Evolutionary conservation across 2,329 filamentous ascomycete species (phyloP).

Genomic region (Alternaria sp.): DNA sequence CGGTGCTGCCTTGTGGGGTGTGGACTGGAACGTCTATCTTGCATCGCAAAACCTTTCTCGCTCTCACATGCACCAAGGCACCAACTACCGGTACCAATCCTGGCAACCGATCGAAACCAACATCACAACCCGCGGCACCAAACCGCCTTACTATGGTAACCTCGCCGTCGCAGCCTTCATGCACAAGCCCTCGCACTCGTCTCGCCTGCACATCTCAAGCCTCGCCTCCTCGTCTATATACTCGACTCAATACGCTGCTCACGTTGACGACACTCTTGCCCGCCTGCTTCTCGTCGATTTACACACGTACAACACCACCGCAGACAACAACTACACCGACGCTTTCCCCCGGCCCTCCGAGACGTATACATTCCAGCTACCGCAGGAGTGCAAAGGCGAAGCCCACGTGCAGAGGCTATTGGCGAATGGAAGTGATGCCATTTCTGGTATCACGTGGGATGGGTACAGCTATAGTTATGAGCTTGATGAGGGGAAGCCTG

Average conservation of each 20-base stretch:
- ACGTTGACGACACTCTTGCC: conserved; percentile 58
- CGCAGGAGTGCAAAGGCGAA: conserved; percentile 37
- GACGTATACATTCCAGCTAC: conserved; percentile 53
- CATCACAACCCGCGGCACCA: conserved; percentile 63
- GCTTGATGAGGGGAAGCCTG: conserved; percentile 63
- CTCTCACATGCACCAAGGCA: conserved; percentile 72
- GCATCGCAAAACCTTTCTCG: conserved; percentile 65
- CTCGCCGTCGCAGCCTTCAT: conserved; percentile 64
- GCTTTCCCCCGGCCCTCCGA: conserved; percentile 40
- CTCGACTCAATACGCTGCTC: conserved; percentile 57
- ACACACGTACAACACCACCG: conserved; percentile 54
- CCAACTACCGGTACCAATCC: conserved; percentile 64
- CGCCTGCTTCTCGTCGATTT: conserved; percentile 65
- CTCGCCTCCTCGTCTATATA: background rate
- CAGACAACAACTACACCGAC: conserved; percentile 20
- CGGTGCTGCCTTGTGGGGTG: conserved; percentile 71
- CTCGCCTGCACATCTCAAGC: background rate
- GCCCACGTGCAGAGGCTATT: conserved; percentile 59
- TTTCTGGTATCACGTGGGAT: conserved; percentile 69
- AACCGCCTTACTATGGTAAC: conserved; percentile 71
- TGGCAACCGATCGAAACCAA: conserved; percentile 68
- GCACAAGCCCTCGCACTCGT: conserved; percentile 26
- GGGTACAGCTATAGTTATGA: conserved; percentile 70
- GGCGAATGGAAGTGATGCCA: conserved; percentile 71
- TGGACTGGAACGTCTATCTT: conserved; percentile 69